Evolutionary conservation across 1,284 basidiomycete species (phyloP), one percentile per base, ranked within the genome.

Genomic region (Vanrija pseudolonga): DNA sequence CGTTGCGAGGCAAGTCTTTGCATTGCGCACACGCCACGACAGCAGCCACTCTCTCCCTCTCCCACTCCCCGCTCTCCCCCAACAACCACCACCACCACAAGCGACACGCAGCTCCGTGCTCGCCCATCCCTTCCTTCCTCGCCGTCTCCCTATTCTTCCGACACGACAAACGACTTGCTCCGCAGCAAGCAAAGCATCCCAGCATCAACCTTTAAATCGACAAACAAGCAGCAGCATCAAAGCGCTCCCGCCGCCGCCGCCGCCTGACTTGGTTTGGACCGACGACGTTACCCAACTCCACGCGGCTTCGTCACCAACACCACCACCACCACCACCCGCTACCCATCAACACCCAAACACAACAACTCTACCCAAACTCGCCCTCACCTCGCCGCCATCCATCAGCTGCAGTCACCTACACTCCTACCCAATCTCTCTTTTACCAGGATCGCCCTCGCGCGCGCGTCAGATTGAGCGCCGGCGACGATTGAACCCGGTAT

Each of bases 401-500:
- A 41, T 11, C 45, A 32, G 6, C 42, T 17, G 18, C 42, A 26
- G n/a, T 8, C 15, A 49, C 42, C 41, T 32, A 12, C 17, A 32
- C 46, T 17, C 5, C 9, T 19, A 32, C 42, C 39, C 41, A 17
- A 17, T 18, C 17, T 18, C 17, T 22, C 6, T 6, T n/a, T 47
- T 40, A n/a, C n/a, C 36, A 36, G 26, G 19, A 41, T 40, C 28
- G 28, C 24, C 39, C 32, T 40, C 12, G 17, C 50, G 22, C 51
- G 39, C 44, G 45, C 42, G n/a, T 38, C 50, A 44, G 15, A 37
- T 40, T 18, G 19, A 22, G 47, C 26, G 39, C 26, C 47, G 39
- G 41, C 19, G 47, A 45, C 58, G 47, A 45, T 59, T 8, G 49
- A 44, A 20, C 20, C 20, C 41, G 20, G 39, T 40, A 40, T 7